phyloP scores from a whole-genome alignment of 2,329 filamentous ascomycete genomes.

The Podosphaera aphanis region DNA sequence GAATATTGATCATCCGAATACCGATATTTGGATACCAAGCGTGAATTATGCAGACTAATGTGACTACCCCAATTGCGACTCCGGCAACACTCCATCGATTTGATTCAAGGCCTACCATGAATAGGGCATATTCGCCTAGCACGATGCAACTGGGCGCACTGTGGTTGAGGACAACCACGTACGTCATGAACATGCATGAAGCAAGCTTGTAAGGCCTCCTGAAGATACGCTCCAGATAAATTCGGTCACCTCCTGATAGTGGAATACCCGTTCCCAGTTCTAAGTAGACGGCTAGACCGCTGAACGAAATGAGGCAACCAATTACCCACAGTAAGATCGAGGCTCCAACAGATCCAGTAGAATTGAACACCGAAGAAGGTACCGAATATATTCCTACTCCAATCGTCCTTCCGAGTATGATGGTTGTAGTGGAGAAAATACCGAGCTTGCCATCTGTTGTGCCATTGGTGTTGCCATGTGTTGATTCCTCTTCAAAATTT shows the following conservation, averaged over 20 bases:
- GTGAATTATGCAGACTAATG: conserved; percentile 24
- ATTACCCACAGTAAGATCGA: conserved; percentile 30
- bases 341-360: conserved; percentile 30
- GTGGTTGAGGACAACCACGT: conserved; percentile 26
- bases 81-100: conserved; percentile 26
- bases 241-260: conserved; percentile 25
- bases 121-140: conserved; percentile 27
- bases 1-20: conserved; percentile 23
- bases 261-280: conserved; percentile 24
- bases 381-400: conserved; percentile 28
- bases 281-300: conserved; percentile 23
- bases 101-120: conserved; percentile 19
- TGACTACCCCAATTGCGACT: conserved; percentile 24
- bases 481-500: too few species aligned
- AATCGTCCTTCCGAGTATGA: conserved; percentile 19
- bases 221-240: conserved; percentile 30
- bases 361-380: conserved; percentile 29
- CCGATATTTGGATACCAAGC: conserved; percentile 23
- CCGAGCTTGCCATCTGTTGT: conserved; percentile 17
- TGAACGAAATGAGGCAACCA: conserved; percentile 22
- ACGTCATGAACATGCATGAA: conserved; percentile 29
- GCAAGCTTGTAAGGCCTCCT: conserved; percentile 26
- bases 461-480: too few species aligned
- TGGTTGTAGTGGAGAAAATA: conserved; percentile 18
- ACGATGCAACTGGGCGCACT: conserved; percentile 28